A percentile compares a stretch with the other conserved stretches of the same genome.
These are phyloP conservation scores for Yamadazyma taylorii DNA, from an alignment of 1,139 yeast species.

Conservation along the genomic window DNA sequence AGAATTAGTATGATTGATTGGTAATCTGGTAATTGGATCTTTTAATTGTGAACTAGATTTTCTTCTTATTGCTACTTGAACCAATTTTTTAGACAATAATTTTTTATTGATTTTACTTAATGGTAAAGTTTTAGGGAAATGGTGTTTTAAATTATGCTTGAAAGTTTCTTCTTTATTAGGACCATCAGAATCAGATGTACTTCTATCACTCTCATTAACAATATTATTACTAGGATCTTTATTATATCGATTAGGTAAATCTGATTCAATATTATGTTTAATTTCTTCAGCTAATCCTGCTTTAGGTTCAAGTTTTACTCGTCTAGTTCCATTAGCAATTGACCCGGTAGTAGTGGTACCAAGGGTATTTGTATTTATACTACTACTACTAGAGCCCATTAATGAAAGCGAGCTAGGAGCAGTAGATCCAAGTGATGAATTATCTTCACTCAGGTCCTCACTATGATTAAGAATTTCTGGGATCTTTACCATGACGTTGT, in stretches of 20 bases:
- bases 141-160: not conserved
- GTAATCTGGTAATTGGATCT: conserved; percentile 9
- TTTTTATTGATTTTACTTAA: conserved; percentile 25
- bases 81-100: conserved; percentile 26
- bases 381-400: conserved; percentile 1
- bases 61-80: conserved; percentile 42
- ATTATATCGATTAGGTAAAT: conserved; percentile 3
- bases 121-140: conserved; percentile 15
- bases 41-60: conserved; percentile 19
- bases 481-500: conserved; percentile 17
- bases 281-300: conserved; percentile 12
- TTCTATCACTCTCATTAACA: conserved; percentile 2
- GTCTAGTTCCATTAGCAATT: not conserved
- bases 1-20: conserved; percentile 14
- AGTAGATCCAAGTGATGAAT: conserved; percentile 3
- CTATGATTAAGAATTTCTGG: conserved; percentile 15
- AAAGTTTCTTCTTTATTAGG: not conserved
- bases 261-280: conserved; percentile 11
- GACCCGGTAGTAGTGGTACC: not conserved
- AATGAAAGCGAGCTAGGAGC: conserved; percentile 12
- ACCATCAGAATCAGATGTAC: not conserved
- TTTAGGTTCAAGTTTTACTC: conserved; percentile 8
- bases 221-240: not conserved
- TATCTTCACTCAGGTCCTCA: conserved; percentile 17
- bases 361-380: not conserved